Base-by-base conservation (phyloP, 1,284 basidiomycete species). In the Tilletiaria anomala region DNA sequence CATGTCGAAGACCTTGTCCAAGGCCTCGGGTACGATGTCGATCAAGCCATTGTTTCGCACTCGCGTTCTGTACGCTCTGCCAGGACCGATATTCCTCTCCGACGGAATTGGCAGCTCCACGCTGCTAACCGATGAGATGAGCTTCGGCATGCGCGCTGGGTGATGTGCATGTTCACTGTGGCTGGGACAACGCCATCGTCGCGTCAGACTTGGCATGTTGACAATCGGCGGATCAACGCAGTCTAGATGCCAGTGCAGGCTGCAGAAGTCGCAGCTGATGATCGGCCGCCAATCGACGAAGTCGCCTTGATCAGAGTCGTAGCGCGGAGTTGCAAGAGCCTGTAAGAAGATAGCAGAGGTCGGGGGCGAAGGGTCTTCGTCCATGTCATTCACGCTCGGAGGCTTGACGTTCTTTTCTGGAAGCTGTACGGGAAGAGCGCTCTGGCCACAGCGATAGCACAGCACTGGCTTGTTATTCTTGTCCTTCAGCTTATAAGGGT, bases 131-230 rank as follows among this genome's bases (percentile, higher is more conserved):
- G 5, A 47, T 23, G 35, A 44, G 46, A 35, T 21, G 14, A 43
- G 42, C 10, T 55, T 50, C 31, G 55, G 52, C 12, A 67, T 40
- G 20, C 54, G 40, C n/a, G 44, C 34, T 42, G 56, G 44, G 21
- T 56, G 58, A 48, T 83, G 68, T 44, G 82, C 74, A 49, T 79
- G 78, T 48, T 91, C 84, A 20, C 79, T 79, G 65, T 97, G 91
- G 58, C 88, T 86, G 2, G 93, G 93, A 69, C 91, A 99, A 85
- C 91, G 94, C 91, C 93, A 99, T 69, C 89, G 93, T 70, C 80
- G 80, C 51, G 78, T 78, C 43, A 82, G 77, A 19, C 80, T 76
- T 3, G 93, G 93, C 77, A 96, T 80, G 35, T 74, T 75, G 16
- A 80, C 73, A 54, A 94, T 71, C 2, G 93, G 91, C 15, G 91